These are phyloP conservation scores for Raphanus hybrid DNA, from an alignment of 441 rosid genomes.

Conservation along the genomic window DNA sequence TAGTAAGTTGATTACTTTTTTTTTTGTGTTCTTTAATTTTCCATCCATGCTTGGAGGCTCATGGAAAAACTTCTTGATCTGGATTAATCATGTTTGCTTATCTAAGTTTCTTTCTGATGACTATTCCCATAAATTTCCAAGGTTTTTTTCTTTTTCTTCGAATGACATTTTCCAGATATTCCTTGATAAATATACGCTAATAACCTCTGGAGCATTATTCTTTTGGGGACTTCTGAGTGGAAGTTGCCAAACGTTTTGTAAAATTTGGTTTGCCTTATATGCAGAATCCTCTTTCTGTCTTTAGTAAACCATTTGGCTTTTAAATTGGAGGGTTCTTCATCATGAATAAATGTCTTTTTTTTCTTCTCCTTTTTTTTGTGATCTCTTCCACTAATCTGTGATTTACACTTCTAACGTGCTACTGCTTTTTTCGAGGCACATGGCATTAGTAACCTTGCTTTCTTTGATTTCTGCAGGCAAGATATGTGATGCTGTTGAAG, in stretches of 20 bases:
- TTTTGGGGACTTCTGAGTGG: not conserved
- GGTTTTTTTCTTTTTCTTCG: too few relatives aligned
- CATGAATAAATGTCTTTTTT: too few relatives aligned
- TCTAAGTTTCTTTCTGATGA: too few relatives aligned
- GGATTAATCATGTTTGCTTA: not conserved
- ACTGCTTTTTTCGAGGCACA: not conserved
- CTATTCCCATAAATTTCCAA: too few relatives aligned
- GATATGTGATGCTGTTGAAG: constrained; percentile 90
- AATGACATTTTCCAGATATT: too few relatives aligned
- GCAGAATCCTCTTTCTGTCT: not conserved
- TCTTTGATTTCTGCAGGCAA: constrained; percentile 54
- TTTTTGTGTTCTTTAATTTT: not conserved
- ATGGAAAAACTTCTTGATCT: not conserved
- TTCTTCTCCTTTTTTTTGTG: not conserved
- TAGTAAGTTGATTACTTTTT: constrained; percentile 55
- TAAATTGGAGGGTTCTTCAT: too few relatives aligned
- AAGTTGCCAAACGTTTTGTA: constrained; percentile 4
- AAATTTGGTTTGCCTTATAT: not conserved
- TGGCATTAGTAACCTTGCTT: not conserved
- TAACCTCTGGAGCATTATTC: too few relatives aligned
- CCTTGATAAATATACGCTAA: too few relatives aligned
- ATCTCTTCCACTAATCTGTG: not conserved
- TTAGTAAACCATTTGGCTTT: too few relatives aligned
- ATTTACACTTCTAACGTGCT: not conserved
- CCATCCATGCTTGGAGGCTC: not conserved